Conservation (phyloP, 805 yeast species). For the Suhomyces faveliae region DNA sequence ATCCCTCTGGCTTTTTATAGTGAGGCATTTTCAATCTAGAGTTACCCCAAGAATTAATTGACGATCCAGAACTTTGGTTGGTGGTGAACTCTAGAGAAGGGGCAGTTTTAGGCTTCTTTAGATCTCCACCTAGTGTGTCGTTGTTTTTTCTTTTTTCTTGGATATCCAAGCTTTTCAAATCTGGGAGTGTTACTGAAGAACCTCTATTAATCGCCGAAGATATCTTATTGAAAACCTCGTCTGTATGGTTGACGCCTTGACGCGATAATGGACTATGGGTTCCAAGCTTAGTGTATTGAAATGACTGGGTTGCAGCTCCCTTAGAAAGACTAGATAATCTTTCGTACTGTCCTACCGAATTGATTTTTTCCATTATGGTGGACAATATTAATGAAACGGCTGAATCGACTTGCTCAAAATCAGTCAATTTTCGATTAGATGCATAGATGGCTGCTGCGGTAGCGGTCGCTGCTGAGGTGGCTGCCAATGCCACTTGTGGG, state of each 20-base stretch:
- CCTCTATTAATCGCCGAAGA: not conserved
- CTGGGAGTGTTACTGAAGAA: slow-evolving; percentile 1
- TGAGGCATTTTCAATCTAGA: slow-evolving; percentile 23
- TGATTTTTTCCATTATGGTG: slow-evolving; percentile 22
- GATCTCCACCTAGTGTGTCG: not conserved
- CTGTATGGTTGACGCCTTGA: not conserved
- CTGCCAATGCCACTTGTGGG: slow-evolving; percentile 30
- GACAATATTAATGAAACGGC: slow-evolving; percentile 23
- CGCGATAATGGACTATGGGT: not conserved
- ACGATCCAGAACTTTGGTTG: slow-evolving; percentile 11
- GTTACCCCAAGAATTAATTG: slow-evolving; percentile 6
- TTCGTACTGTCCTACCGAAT: slow-evolving; percentile 21
- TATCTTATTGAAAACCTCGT: not conserved
- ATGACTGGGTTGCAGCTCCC: slow-evolving; percentile 12
- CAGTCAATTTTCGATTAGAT: slow-evolving; percentile 19
- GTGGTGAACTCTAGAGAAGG: not conserved
- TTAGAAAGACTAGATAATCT: slow-evolving; percentile 22
- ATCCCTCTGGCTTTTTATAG: slow-evolving; percentile 20
- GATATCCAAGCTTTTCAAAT: slow-evolving; percentile 5
- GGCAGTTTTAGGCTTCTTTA: slow-evolving; percentile 8
- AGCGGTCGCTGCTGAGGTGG: slow-evolving; percentile 38
- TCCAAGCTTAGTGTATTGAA: not conserved
- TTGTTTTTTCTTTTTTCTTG: slow-evolving; percentile 4
- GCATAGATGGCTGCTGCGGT: slow-evolving; percentile 40
- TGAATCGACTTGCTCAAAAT: slow-evolving; percentile 21